A percentile compares a stretch with the other conserved stretches of the same genome.
Conservation (phyloP, 331 rosid genomes). For the Dryas integrifolia region DNA sequence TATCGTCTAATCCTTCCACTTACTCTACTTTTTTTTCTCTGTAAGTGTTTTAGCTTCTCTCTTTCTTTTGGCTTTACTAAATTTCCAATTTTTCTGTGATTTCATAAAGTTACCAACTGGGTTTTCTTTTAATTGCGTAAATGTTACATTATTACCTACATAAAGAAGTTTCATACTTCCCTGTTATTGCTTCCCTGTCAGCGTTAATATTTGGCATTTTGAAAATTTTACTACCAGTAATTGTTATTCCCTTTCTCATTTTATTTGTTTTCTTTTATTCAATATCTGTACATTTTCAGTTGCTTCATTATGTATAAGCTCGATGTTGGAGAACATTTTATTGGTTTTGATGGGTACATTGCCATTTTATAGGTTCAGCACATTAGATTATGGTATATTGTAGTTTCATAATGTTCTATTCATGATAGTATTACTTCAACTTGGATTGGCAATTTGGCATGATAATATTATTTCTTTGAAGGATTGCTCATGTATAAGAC, state of each 20-base stretch:
- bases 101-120: constrained; percentile 2
- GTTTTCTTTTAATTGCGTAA: constrained; percentile 1
- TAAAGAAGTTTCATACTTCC: background rate
- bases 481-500: background rate
- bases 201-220: background rate
- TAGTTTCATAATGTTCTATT: background rate
- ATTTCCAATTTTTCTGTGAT: background rate
- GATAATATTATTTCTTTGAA: background rate
- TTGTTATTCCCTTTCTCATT: background rate
- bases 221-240: background rate
- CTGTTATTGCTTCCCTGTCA: background rate
- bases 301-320: background rate
- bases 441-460: constrained; percentile 10
- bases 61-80: background rate
- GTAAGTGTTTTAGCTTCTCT: constrained; percentile 30
- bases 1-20: constrained; percentile 26
- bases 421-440: background rate
- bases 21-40: constrained; percentile 30
- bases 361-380: background rate
- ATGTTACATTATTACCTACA: background rate
- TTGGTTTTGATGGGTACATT: constrained; percentile 7
- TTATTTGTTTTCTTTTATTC: background rate
- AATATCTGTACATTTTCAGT: background rate
- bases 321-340: background rate
- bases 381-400: background rate